Percentiles rank a stretch among this genome's conserved stretches.
Evolutionary conservation across 2,329 filamentous ascomycete genomes (phyloP).

Genomic region (Aspergillus carbonarius): DNA sequence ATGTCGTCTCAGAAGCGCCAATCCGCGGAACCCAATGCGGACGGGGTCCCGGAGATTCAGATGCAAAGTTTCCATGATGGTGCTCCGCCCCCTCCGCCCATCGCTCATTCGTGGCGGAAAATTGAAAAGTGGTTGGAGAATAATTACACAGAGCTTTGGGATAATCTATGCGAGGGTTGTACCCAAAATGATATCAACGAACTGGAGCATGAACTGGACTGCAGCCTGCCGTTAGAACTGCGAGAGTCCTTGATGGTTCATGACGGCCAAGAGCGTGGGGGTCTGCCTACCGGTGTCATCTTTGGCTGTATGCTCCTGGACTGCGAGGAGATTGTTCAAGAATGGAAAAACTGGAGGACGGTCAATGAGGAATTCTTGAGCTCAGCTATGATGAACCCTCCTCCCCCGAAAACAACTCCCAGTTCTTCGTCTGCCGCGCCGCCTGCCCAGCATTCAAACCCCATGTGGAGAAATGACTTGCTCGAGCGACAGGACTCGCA

Average conservation of each 20-base stretch:
- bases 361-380: slow-evolving; percentile 88
- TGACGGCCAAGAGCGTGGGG: slow-evolving; percentile 95
- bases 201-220: slow-evolving; percentile 92
- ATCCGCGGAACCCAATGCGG: slow-evolving; percentile 63
- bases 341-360: slow-evolving; percentile 94
- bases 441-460: slow-evolving; percentile 56
- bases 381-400: slow-evolving; percentile 52
- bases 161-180: slow-evolving; percentile 88
- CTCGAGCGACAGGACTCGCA: slow-evolving; percentile 83
- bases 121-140: slow-evolving; percentile 94
- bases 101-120: slow-evolving; percentile 86
- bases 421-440: slow-evolving; percentile 62
- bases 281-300: slow-evolving; percentile 84
- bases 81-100: slow-evolving; percentile 82
- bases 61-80: slow-evolving; percentile 97
- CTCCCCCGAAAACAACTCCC: slow-evolving; percentile 68
- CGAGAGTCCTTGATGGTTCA: slow-evolving; percentile 87
- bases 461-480: slow-evolving; percentile 81
- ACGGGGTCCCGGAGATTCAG: slow-evolving; percentile 80
- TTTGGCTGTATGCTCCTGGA: slow-evolving; percentile 95
- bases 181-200: slow-evolving; percentile 96
- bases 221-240: slow-evolving; percentile 87
- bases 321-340: slow-evolving; percentile 96
- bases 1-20: slow-evolving; percentile 62
- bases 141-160: slow-evolving; percentile 89